phyloP scores from a whole-genome alignment of 1,284 basidiomycete species.

The Sporisorium sorghi region DNA sequence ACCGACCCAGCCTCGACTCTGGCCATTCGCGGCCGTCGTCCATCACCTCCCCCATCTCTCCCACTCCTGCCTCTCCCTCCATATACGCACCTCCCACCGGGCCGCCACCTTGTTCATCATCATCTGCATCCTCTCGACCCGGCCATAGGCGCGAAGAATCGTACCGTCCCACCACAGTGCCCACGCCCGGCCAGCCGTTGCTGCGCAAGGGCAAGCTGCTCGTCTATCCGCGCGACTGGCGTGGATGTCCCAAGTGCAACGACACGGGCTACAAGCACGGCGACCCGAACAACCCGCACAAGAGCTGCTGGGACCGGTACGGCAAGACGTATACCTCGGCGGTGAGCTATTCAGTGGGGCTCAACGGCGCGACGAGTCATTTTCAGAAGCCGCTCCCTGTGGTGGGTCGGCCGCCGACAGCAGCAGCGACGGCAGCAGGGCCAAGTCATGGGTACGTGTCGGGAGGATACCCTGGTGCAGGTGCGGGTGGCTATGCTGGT shows the following conservation, averaged over 20 bases:
- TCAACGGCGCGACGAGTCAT: slow-evolving; percentile 19
- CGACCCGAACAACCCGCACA: slow-evolving; percentile 51
- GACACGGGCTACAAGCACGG: slow-evolving; percentile 55
- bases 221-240: slow-evolving; percentile 47
- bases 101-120: slow-evolving; percentile 14
- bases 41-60: slow-evolving; percentile 2
- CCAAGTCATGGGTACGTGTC: slow-evolving; percentile 37
- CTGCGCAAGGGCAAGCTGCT: slow-evolving; percentile 51
- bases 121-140: slow-evolving; percentile 14
- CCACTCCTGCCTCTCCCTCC: slow-evolving; percentile 14
- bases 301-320: slow-evolving; percentile 54
- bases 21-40: slow-evolving; percentile 37
- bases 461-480: slow-evolving; percentile 42
- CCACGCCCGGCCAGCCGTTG: slow-evolving; percentile 47
- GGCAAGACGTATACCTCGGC: slow-evolving; percentile 45
- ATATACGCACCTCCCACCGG: slow-evolving; percentile 25
- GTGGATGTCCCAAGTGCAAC: slow-evolving; percentile 51
- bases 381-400: slow-evolving; percentile 49
- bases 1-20: slow-evolving; percentile 33
- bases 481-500: too few species aligned
- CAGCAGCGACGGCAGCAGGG: neutral
- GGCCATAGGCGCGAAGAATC: slow-evolving; percentile 13
- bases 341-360: slow-evolving; percentile 44
- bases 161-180: slow-evolving; percentile 46
- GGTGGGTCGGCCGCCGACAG: slow-evolving; percentile 9